A percentile compares a stretch with the other conserved stretches of the same genome.
These are phyloP conservation scores for Bolboschoenus planiculmis DNA, from an alignment of 176 grass and related monocot genomes.

Conservation along the genomic window DNA sequence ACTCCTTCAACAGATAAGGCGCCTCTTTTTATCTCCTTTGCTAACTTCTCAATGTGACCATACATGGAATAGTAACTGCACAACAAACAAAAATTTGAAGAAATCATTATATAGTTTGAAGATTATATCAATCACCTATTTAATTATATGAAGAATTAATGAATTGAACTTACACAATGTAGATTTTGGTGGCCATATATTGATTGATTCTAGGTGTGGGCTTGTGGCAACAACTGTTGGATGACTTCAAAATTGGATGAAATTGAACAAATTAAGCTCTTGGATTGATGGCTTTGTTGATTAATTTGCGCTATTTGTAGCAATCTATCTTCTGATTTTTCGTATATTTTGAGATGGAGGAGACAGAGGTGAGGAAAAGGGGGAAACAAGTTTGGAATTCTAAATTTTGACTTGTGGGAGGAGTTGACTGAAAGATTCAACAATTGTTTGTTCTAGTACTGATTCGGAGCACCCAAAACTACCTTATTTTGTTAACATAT, in stretches of 20 bases:
- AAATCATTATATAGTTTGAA: neutral
- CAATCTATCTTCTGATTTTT: neutral
- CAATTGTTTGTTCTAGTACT: neutral
- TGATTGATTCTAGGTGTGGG: neutral
- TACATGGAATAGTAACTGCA: conserved; percentile 77
- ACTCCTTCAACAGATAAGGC: conserved; percentile 67
- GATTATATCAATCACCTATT: neutral
- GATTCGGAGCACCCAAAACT: neutral
- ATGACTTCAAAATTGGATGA: neutral
- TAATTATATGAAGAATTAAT: neutral
- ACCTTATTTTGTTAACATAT: neutral
- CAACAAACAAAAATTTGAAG: neutral
- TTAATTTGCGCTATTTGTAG: neutral
- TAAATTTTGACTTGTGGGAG: neutral
- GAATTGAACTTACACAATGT: conserved; percentile 41
- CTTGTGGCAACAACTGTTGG: neutral
- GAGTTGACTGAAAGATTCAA: neutral
- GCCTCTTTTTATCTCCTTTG: conserved; percentile 76
- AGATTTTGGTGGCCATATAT: conserved; percentile 52
- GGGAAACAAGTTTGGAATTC: neutral
- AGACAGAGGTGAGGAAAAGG: neutral
- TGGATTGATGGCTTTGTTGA: neutral
- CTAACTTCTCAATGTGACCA: conserved; percentile 77
- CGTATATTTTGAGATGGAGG: neutral
- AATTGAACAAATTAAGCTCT: neutral